phyloP scores from a whole-genome alignment of 495 filamentous ascomycete genomes.

The Talaromyces borbonicus region DNA sequence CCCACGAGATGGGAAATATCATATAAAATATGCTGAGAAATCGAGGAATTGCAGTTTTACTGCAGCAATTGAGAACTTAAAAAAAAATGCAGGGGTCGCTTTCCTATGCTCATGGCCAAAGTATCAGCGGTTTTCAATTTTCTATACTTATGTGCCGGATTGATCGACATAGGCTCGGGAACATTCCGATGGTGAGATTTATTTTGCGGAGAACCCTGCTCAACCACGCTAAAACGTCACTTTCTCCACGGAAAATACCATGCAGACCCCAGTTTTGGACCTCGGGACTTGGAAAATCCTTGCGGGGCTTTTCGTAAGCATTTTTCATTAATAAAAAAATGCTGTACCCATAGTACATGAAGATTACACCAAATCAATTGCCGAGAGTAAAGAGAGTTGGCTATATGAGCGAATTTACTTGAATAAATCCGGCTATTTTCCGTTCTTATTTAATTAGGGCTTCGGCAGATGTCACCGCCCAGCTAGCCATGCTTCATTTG shows the following conservation, averaged over 20 bases:
- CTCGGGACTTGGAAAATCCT: neutral
- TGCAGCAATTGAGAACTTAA: neutral
- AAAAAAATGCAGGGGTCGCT: too few species aligned
- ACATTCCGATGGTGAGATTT: neutral
- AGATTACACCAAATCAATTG: neutral
- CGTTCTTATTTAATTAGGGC: neutral
- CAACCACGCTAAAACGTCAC: neutral
- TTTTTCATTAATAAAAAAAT: neutral
- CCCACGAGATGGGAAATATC: neutral
- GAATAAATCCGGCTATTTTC: neutral
- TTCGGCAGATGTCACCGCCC: neutral
- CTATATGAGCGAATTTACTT: neutral
- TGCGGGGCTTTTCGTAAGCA: neutral
- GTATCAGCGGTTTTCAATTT: neutral
- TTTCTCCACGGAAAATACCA: neutral
- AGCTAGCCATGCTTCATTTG: neutral
- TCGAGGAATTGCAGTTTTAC: neutral
- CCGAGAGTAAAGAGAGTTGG: neutral
- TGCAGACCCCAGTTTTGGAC: neutral
- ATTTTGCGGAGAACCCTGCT: constrained; percentile 1
- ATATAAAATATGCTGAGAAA: neutral
- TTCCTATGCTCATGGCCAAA: neutral
- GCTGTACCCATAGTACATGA: neutral
- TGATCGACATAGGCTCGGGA: neutral
- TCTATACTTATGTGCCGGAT: neutral